Base-by-base conservation (phyloP, 1,284 basidiomycete species). In the Pseudozyma sp. region DNA sequence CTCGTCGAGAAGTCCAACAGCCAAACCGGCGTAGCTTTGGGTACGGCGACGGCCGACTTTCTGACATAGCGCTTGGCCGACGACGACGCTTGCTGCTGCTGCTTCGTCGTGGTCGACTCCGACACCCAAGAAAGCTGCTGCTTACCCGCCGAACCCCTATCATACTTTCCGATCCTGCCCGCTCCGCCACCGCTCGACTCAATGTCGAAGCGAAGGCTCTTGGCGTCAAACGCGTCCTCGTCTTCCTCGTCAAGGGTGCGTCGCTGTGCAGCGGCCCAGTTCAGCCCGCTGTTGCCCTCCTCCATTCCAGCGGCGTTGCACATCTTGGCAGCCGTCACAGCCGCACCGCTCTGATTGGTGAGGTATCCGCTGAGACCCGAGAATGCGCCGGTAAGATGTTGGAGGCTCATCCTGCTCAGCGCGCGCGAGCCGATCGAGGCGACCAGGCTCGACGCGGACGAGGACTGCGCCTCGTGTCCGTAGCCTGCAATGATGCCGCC, bases 291-390 rank as follows among this genome's bases (percentile, higher is more conserved):
- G 19, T 19, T 45, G 29, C 46, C 53, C 29, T 43, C 45, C 35
- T 46, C 58, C 40, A 53, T 24, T 16, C 30, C 39, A 11, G 37
- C 33, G 7, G 49, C 57, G 24, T 43, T 55, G 71, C 77, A 77
- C 70, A 77, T 77, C 61, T 67, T 70, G 0, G 71, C 72, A 10
- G 73, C 73, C 2, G 62, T 50, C 1, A 71, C 64, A 7, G 75
- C 62, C 2, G 68, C 66, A 9, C 65, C 64, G n/a, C 43, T 42
- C 44, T 75, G 66, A 34, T 65, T 73, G 4, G 77, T 68, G 49
- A 77, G 33, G 24, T 80, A 80, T 8, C 78, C 76, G 17, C 78
- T 72, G 37, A 78, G 33, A 5, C 78, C 78, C 11, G 57, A 67
- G 43, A 80, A 78, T 13, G 78, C 78, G 11, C 73, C 71, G 10